These are phyloP conservation scores for Curvularia sp. DNA, from an alignment of 2,329 filamentous ascomycete species.

Conservation along the genomic window DNA sequence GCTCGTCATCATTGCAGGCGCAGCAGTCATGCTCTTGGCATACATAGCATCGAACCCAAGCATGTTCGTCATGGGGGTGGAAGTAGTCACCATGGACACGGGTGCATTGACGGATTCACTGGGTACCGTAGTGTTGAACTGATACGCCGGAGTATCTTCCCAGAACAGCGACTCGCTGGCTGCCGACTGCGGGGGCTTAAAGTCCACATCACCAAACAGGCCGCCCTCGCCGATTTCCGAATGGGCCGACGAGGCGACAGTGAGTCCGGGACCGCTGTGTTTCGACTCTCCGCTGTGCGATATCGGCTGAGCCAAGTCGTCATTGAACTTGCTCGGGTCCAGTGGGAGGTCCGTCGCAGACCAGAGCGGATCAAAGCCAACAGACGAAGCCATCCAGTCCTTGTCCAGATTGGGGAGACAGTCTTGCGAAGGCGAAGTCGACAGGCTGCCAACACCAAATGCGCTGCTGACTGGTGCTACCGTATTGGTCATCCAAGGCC, in stretches of 20 bases:
- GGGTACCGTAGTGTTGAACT: constrained; percentile 35
- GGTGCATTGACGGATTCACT: constrained; percentile 34
- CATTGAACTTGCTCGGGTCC: constrained; percentile 48
- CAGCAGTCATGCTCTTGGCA: constrained; percentile 35
- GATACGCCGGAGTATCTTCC: constrained; percentile 49
- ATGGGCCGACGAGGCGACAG: constrained; percentile 51
- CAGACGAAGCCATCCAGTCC: constrained; percentile 48
- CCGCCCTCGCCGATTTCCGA: constrained; percentile 51
- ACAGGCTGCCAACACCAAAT: constrained; percentile 47
- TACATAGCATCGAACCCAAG: constrained; percentile 43
- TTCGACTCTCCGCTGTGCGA: constrained; percentile 54
- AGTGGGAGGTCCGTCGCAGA: constrained; percentile 52
- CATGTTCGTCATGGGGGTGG: constrained; percentile 30
- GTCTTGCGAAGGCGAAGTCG: constrained; percentile 51
- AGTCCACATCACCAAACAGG: constrained; percentile 47
- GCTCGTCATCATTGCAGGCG: constrained; percentile 34
- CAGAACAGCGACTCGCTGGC: constrained; percentile 47
- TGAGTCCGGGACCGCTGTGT: constrained; percentile 50
- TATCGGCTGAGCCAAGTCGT: constrained; percentile 47
- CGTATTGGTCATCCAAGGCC: constrained; percentile 43
- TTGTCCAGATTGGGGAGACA: constrained; percentile 46
- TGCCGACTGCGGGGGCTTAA: constrained; percentile 40
- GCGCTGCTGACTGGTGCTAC: constrained; percentile 38
- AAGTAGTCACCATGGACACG: constrained; percentile 35
- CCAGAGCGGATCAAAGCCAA: constrained; percentile 49